Conservation (phyloP, 305 asterid species). For the Galium porrigens region DNA sequence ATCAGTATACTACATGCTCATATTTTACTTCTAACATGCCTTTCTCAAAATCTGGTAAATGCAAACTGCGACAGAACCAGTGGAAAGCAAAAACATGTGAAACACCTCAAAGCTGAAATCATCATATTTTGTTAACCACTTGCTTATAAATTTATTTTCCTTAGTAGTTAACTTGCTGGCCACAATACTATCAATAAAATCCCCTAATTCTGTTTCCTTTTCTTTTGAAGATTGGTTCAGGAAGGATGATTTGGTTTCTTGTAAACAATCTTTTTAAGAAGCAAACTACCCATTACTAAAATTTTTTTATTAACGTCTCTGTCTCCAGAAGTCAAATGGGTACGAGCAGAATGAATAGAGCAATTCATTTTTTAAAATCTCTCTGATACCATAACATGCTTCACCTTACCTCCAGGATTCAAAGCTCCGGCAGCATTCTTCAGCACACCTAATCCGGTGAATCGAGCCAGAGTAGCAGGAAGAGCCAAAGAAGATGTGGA, state of each 20-base stretch:
- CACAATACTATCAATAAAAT: not conserved
- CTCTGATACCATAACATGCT: not conserved
- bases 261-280: not conserved
- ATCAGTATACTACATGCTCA: not conserved
- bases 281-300: not conserved
- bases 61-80: not conserved
- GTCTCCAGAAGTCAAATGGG: not conserved
- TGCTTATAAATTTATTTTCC: not conserved
- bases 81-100: too few relatives aligned
- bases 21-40: not conserved
- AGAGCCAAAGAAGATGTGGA: constrained; percentile 90
- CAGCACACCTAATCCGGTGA: constrained; percentile 62
- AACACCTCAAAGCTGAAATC: not conserved
- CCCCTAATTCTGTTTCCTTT: not conserved
- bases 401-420: constrained; percentile 73
- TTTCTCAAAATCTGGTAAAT: not conserved
- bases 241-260: not conserved
- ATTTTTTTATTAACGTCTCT: not conserved
- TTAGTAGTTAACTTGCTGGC: not conserved
- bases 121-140: not conserved
- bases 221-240: not conserved
- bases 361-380: not conserved
- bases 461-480: constrained; percentile 90
- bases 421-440: constrained; percentile 65
- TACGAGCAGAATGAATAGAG: not conserved